Conservation (phyloP, 768 basidiomycete species). For the Podaxis mareebaensis region DNA sequence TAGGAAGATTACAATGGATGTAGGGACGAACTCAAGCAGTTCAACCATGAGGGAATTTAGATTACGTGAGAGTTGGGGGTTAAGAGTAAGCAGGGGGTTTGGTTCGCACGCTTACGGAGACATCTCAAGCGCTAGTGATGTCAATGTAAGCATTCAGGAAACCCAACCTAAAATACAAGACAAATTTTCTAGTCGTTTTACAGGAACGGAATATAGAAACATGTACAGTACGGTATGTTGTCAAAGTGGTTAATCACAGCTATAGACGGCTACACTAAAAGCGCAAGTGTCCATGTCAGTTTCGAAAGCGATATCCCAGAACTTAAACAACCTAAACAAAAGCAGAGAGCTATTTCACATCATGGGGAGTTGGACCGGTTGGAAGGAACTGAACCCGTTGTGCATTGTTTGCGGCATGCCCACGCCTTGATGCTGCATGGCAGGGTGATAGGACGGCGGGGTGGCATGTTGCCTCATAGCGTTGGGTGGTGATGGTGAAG, state of each 20-base stretch:
- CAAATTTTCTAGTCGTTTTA: no score
- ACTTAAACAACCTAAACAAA: not conserved
- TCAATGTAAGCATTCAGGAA: no score
- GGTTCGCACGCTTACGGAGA: no score
- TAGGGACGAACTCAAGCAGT: slow-evolving; percentile 26
- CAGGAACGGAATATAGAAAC: no score
- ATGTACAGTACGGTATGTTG: no score
- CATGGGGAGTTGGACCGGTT: slow-evolving; percentile 26
- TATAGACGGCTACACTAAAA: no score
- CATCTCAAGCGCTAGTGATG: no score
- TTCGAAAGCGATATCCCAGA: not conserved
- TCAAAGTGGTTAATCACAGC: no score
- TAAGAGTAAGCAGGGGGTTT: no score
- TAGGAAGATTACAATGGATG: not conserved
- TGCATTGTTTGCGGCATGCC: slow-evolving; percentile 19
- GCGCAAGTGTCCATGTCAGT: not conserved
- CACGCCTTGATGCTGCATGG: slow-evolving; percentile 17
- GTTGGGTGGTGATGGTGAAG: slow-evolving; percentile 32
- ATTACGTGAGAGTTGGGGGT: no score
- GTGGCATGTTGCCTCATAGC: slow-evolving; percentile 6
- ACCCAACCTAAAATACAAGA: no score
- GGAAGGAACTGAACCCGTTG: slow-evolving; percentile 30
- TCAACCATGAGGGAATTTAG: slow-evolving; percentile 15
- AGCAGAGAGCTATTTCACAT: not conserved
- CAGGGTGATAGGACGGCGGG: slow-evolving; percentile 18